A percentile compares a stretch with the other conserved stretches of the same genome.
Conservation (phyloP, 345 rosid genomes). For the Pelargonium nanum region DNA sequence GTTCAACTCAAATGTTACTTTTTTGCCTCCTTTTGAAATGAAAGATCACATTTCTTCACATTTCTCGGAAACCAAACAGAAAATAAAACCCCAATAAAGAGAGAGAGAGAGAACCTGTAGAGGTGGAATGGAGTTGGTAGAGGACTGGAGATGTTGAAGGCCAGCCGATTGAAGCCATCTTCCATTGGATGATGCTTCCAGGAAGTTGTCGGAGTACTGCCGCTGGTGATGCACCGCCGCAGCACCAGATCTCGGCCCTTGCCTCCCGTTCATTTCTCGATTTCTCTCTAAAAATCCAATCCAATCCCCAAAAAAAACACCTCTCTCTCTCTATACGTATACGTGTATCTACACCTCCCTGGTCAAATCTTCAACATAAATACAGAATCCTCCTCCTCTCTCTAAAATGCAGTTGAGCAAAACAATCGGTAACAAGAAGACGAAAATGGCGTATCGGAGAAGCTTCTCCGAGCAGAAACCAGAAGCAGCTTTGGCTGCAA, state of each 20-base stretch:
- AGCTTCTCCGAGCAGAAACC: background rate
- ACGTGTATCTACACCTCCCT: background rate
- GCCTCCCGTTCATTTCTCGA: constrained; percentile 47
- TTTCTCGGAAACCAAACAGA: background rate
- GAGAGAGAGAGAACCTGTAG: constrained; percentile 33
- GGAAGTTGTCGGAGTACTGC: constrained; percentile 65
- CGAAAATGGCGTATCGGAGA: background rate
- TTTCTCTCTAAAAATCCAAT: too few species aligned
- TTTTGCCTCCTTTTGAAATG: too few species aligned
- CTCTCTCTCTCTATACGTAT: too few species aligned
- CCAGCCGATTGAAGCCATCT: constrained; percentile 95
- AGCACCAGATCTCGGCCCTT: constrained; percentile 74
- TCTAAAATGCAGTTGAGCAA: background rate
- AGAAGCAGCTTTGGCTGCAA: background rate
- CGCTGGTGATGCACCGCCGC: constrained; percentile 75
- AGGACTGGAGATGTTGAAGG: constrained; percentile 67
- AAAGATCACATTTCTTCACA: background rate
- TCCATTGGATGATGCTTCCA: constrained; percentile 66
- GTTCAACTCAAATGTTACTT: too few species aligned
- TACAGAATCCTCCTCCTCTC: too few species aligned
- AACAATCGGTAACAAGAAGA: background rate
- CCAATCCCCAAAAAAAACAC: too few species aligned
- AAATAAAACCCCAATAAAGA: background rate
- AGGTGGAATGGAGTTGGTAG: constrained; percentile 36
- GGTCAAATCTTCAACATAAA: background rate